Evolutionary conservation across 1,139 yeast species (phyloP).

Genomic region (Candida dubliniensis): DNA sequence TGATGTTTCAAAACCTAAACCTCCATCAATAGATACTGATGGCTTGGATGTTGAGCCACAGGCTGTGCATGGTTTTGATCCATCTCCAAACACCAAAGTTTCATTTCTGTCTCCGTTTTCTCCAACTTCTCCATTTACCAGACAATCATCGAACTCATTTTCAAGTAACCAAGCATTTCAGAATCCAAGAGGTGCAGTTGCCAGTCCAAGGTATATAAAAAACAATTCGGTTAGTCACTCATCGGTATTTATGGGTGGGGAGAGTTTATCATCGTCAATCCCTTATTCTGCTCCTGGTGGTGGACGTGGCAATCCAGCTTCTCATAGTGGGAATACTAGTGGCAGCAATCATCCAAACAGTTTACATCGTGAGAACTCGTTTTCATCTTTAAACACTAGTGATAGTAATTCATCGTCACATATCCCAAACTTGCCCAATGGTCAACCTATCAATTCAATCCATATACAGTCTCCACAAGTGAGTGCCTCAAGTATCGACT

Average conservation of each 20-base stretch:
- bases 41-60: conserved; percentile 10
- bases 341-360: conserved; percentile 4
- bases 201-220: conserved; percentile 43
- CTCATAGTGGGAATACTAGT: conserved; percentile 11
- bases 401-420: conserved; percentile 19
- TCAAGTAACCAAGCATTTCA: conserved; percentile 13
- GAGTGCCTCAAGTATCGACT: conserved; percentile 54
- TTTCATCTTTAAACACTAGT: conserved; percentile 14
- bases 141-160: conserved; percentile 13
- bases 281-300: conserved; percentile 78
- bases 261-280: conserved; percentile 59
- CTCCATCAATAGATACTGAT: conserved; percentile 6
- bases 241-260: conserved; percentile 39
- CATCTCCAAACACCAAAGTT: conserved; percentile 14
- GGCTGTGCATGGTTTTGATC: conserved; percentile 22
- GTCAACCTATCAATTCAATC: conserved; percentile 58
- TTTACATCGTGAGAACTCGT: conserved; percentile 11
- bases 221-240: conserved; percentile 48
- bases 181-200: conserved; percentile 14
- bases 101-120: conserved; percentile 15
- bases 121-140: conserved; percentile 19
- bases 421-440: conserved; percentile 51
- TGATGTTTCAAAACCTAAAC: conserved; percentile 3
- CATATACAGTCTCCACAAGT: conserved; percentile 73
- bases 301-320: conserved; percentile 29